Base-by-base conservation (phyloP, 768 basidiomycete genomes). In the Grammothele lineata region DNA sequence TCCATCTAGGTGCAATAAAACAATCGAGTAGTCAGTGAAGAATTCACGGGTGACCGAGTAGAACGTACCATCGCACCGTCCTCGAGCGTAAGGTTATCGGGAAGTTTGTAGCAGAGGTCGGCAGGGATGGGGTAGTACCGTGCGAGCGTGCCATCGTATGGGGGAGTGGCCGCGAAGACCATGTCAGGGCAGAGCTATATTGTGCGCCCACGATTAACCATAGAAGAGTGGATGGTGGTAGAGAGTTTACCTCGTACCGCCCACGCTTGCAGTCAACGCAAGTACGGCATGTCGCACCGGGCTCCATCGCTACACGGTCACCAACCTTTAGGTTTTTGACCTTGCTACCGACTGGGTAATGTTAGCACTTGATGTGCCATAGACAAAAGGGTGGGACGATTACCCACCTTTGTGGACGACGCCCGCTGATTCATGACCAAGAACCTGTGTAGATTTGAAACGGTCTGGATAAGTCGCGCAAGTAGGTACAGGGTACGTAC, bases 381-480 rank as follows among this genome's bases (percentile, higher is more conserved):
- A 37, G 7, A 33, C 3, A 47, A 41, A 41, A 25, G 33, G 3
- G 4, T 12, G 17, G 18, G 25, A n/a, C 9, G 4, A 10, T 15
- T 5, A 18, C 56, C 43, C 51, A 84, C 87, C 77, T 71, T 83
- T 85, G 45, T 69, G 70, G 40, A 96, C 67, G 39, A 92, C 67
- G 10, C 92, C 93, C 22, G 91, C 74, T 2, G 91, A 92, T 70
- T 98, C 95, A 61, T 98, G 95, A 17, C 95, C 95, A 36, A 97
- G 82, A 40, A 92, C 87, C 92, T 89, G 64, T n/a, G n/a, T n/a
- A n/a, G n/a, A n/a, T n/a, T n/a, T n/a, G n/a, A n/a, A n/a, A n/a
- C n/a, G n/a, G n/a, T n/a, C n/a, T n/a, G n/a, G n/a, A n/a, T n/a
- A n/a, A n/a, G 47, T 33, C 19, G 17, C 5, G 37, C n/a, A n/a